Evolutionary conservation across 2,329 filamentous ascomycete genomes (phyloP).

Genomic region (Catunica adiposa): DNA sequence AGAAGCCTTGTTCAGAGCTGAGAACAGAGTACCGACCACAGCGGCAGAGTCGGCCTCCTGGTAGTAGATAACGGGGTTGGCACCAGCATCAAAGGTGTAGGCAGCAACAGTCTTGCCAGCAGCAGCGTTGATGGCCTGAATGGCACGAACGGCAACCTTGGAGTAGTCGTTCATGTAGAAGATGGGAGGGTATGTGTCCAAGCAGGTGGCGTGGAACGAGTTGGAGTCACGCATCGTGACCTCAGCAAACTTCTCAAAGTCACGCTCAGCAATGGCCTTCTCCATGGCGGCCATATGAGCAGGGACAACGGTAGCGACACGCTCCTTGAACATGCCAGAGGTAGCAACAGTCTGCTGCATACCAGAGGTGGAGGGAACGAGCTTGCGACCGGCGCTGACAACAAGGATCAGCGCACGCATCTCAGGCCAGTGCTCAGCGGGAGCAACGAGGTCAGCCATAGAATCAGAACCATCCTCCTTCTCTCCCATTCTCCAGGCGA

Average conservation of each 20-base stretch:
- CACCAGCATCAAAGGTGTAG: conserved; percentile 94
- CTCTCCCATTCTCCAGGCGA: conserved; percentile 76
- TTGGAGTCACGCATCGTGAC: conserved; percentile 96
- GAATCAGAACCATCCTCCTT: conserved; percentile 70
- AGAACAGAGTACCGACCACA: conserved; percentile 66
- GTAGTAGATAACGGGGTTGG: conserved; percentile 95
- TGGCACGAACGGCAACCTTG: conserved; percentile 68
- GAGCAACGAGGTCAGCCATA: conserved; percentile 72
- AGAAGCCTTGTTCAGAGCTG: conserved; percentile 42
- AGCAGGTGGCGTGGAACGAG: conserved; percentile 85
- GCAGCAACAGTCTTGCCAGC: conserved; percentile 70
- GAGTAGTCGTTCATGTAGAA: conserved; percentile 97
- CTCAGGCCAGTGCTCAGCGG: conserved; percentile 80
- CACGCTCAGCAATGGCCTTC: conserved; percentile 55
- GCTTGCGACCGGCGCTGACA: conserved; percentile 86
- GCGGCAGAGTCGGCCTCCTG: conserved; percentile 57
- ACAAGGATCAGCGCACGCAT: conserved; percentile 91
- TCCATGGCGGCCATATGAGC: conserved; percentile 73
- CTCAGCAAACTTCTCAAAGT: conserved; percentile 76
- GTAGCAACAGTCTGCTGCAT: conserved; percentile 97
- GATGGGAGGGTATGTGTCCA: conserved; percentile 92
- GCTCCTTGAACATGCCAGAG: conserved; percentile 67
- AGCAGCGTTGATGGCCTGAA: conserved; percentile 71
- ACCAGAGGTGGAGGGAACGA: conserved; percentile 76
- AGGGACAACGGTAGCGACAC: conserved; percentile 63